Conservation (phyloP, 768 basidiomycete genomes). For the Agaricus sinodeliciosus region DNA sequence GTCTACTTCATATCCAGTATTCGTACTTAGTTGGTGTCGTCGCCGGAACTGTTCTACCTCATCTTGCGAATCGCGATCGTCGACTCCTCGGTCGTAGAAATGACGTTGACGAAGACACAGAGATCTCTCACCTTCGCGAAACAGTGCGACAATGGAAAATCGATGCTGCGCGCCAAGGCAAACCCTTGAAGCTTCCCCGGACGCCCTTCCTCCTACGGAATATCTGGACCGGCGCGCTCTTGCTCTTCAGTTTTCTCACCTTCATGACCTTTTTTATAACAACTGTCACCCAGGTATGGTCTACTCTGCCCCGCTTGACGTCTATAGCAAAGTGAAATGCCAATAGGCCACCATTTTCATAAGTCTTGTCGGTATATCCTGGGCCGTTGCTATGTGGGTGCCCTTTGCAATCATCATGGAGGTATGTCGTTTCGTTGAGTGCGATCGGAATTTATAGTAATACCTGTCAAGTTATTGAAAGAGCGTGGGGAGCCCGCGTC, state of each 20-base stretch:
- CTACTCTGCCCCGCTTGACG: neutral
- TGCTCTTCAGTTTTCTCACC: constrained; percentile 75
- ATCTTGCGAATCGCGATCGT: constrained; percentile 75
- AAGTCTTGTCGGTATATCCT: constrained; percentile 84
- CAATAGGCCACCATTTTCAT: constrained; percentile 74
- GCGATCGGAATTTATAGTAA: neutral
- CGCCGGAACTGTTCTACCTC: constrained; percentile 77
- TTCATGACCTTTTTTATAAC: constrained; percentile 83
- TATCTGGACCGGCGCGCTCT: constrained; percentile 85
- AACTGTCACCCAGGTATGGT: constrained; percentile 61
- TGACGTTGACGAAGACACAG: constrained; percentile 71
- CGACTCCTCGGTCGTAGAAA: constrained; percentile 67
- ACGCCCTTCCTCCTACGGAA: constrained; percentile 91
- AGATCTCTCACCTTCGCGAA: constrained; percentile 60
- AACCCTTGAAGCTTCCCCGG: constrained; percentile 70
- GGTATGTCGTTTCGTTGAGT: constrained; percentile 32
- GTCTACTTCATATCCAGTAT: constrained; percentile 10
- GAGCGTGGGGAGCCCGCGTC: constrained; percentile 44
- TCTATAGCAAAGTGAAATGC: neutral
- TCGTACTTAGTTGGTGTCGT: constrained; percentile 66
- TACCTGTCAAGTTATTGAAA: constrained; percentile 53
- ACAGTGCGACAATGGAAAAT: constrained; percentile 79
- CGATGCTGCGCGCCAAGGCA: constrained; percentile 72
- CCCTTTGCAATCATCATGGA: constrained; percentile 98
- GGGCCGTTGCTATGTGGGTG: constrained; percentile 98